Conservation (phyloP, 1,284 basidiomycete species). For the Ustilago hordei region DNA sequence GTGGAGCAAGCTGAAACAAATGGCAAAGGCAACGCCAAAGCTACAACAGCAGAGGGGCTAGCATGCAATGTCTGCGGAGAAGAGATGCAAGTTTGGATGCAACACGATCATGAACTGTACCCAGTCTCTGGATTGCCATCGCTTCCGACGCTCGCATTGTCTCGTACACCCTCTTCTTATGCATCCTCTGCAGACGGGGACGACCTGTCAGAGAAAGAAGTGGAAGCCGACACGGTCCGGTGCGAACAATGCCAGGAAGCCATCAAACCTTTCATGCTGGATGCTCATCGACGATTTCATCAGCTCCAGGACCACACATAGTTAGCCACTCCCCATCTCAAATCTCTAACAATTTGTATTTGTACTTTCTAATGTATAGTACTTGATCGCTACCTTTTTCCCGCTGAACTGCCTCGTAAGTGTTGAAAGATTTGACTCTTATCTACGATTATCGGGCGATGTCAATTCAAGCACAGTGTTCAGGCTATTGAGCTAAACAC, state of each 20-base stretch:
- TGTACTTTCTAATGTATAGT: not conserved
- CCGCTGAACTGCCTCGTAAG: too few species aligned
- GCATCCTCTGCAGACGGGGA: not conserved
- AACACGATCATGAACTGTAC: slow-evolving; percentile 61
- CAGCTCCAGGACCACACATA: slow-evolving; percentile 12
- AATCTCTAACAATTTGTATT: not conserved
- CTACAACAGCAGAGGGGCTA: not conserved
- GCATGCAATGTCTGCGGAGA: slow-evolving; percentile 37
- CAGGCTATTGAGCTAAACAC: too few species aligned
- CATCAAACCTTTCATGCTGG: slow-evolving; percentile 24
- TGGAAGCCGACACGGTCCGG: not conserved
- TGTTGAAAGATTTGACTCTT: too few species aligned
- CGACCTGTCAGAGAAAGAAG: not conserved
- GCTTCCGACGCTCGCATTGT: not conserved
- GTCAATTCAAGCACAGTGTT: too few species aligned
- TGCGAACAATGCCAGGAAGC: slow-evolving; percentile 27
- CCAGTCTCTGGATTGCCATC: slow-evolving; percentile 43
- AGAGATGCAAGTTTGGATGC: slow-evolving; percentile 55
- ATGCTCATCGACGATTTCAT: slow-evolving; percentile 32
- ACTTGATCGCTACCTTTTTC: too few species aligned
- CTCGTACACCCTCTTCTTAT: not conserved
- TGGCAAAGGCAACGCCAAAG: slow-evolving; percentile 10
- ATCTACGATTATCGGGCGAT: too few species aligned
- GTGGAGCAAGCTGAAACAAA: not conserved
- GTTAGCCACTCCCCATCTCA: not conserved